Base-by-base conservation (phyloP, 495 filamentous ascomycete species). In the Trichoderma orchidacearum region DNA sequence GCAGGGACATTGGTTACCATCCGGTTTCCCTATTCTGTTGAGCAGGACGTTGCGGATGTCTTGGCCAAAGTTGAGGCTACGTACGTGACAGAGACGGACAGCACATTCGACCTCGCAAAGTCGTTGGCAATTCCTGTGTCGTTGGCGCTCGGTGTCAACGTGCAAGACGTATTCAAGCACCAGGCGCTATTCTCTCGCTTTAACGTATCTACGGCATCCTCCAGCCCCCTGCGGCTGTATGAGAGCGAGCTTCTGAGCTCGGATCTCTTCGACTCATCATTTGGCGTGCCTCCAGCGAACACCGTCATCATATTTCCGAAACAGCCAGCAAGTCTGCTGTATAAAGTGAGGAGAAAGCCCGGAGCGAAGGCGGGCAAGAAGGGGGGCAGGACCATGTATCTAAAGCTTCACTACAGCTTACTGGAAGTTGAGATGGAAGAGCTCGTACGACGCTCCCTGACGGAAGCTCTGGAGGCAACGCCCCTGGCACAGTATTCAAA, bases 131-230 rank as follows among this genome's bases (percentile, higher is more conserved):
- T 89, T 25, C 79, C 82, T 1, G 84, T 87, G 6, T 71, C 80
- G 17, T 73, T 97, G 11, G 88, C 89, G 0, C 79, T 99, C 35
- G 90, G 90, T 17, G 92, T 99, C 58, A 96, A 97, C 60, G 92
- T 99, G 35, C 90, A 96, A 62, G 94, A 99, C 61, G 81, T 89
- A 34, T 99, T 99, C 76, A 94, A 94, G 66, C 78, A 87, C 53
- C 70, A 83, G 29, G 74, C 82, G 1, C 77, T 97, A 0, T 93
- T 92, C 62, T 96, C 92, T 0, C 83, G 84, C 52, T 97, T 98
- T 65, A 93, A 86, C 15, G 82, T 98, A 36, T 87, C 85, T 29
- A 86, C 91, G 4, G 84, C 89, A 3, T 85, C 72, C 57, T 62
- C 78, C 54, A 80, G 85, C 51, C 93, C 93, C 1, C 69, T 96